Evolutionary conservation across 345 rosid genomes (phyloP).

Genomic region (Carallia pectinifolia): DNA sequence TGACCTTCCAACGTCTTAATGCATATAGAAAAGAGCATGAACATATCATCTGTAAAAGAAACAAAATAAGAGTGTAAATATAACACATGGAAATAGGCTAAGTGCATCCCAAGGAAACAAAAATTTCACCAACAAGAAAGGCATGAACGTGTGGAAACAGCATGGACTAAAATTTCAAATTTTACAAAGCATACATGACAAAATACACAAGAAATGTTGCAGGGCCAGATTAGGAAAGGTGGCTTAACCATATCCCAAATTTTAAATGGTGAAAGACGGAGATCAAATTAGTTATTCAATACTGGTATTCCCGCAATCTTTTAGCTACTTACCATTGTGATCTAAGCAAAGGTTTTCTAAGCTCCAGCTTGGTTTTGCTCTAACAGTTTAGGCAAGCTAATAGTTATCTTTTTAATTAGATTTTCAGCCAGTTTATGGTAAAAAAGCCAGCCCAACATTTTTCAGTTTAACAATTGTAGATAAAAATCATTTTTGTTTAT

Average conservation of each 20-base stretch:
- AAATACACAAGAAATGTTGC: background rate
- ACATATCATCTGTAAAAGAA: constrained; percentile 59
- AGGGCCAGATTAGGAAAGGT: background rate
- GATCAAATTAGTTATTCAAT: background rate
- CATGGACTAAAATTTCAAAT: background rate
- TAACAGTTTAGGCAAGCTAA: background rate
- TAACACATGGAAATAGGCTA: background rate
- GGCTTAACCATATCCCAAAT: background rate
- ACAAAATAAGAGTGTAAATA: background rate
- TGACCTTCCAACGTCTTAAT: constrained; percentile 62
- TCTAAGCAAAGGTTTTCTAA: background rate
- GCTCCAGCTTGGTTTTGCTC: background rate
- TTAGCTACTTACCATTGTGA: background rate
- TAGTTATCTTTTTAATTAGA: background rate
- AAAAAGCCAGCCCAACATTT: background rate
- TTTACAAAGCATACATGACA: background rate
- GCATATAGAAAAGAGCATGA: constrained; percentile 72
- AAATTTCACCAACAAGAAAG: background rate
- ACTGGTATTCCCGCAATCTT: background rate
- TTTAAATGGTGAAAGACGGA: background rate
- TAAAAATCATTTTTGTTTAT: background rate
- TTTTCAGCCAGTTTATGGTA: background rate
- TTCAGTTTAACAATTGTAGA: background rate
- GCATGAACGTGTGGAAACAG: background rate
- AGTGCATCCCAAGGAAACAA: constrained; percentile 2